phyloP scores from a whole-genome alignment of 176 grass and related monocot genomes.

The Eleusine coracana region DNA sequence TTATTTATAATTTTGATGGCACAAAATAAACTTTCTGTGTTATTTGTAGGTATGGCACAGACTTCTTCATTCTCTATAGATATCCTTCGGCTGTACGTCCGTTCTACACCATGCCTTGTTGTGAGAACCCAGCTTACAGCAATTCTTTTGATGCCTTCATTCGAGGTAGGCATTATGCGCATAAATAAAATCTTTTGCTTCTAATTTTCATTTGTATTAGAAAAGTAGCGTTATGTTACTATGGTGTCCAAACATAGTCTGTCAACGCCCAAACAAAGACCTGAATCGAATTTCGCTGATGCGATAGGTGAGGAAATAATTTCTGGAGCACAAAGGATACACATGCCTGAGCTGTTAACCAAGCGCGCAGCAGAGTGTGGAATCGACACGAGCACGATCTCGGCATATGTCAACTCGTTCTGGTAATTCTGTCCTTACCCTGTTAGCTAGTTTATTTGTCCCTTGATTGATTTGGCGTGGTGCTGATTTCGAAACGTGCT shows the following conservation, averaged over 20 bases:
- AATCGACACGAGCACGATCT: constrained; percentile 76
- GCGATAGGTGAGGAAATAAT: constrained; percentile 88
- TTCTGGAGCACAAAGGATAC: constrained; percentile 90
- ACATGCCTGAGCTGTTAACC: constrained; percentile 73
- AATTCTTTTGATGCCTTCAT: constrained; percentile 98
- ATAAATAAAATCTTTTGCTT: background rate
- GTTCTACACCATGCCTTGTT: constrained; percentile 98
- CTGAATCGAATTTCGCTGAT: constrained; percentile 10
- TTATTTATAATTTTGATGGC: background rate
- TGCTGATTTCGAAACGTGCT: background rate
- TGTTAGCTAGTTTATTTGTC: background rate
- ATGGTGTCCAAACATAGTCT: too few relatives aligned
- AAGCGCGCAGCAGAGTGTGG: constrained; percentile 78
- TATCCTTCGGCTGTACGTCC: constrained; percentile 93
- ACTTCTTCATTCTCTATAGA: constrained; percentile 84
- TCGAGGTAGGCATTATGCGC: constrained; percentile 60
- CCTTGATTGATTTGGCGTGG: background rate
- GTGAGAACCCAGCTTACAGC: constrained; percentile 69
- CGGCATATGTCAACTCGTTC: constrained; percentile 79
- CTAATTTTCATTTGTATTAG: background rate
- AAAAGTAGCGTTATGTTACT: too few relatives aligned
- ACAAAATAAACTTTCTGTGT: constrained; percentile 4
- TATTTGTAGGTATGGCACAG: constrained; percentile 70
- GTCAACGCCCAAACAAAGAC: too few relatives aligned
- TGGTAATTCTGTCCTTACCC: constrained; percentile 29